Percentiles rank a stretch among this genome's conserved stretches.
Conservation (phyloP, 2,329 filamentous ascomycete species). For the Beauveria bassiana region DNA sequence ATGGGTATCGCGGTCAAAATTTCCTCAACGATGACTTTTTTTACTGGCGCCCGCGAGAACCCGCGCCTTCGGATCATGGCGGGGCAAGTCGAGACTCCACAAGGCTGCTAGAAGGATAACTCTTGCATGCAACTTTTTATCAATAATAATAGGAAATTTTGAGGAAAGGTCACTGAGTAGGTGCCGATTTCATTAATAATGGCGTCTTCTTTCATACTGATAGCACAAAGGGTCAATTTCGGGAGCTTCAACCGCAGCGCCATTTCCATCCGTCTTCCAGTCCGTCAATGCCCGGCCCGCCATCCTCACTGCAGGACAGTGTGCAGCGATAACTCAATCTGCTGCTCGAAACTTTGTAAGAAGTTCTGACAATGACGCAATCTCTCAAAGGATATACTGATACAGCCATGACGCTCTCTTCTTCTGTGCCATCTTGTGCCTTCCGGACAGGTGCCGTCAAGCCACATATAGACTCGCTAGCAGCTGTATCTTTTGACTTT, state of each 20-base stretch:
- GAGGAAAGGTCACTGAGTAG: background rate
- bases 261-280: slow-evolving; percentile 11
- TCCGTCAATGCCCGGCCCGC: background rate
- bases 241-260: background rate
- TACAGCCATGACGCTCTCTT: background rate
- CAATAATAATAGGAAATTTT: background rate
- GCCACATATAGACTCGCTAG: background rate
- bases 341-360: background rate
- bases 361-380: slow-evolving; percentile 5
- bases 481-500: background rate
- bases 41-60: background rate
- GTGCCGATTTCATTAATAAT: background rate
- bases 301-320: slow-evolving; percentile 3
- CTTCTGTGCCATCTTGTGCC: background rate
- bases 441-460: background rate
- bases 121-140: background rate
- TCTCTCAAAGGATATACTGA: background rate
- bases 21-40: background rate
- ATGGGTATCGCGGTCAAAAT: background rate
- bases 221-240: background rate
- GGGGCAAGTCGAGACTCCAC: slow-evolving; percentile 4
- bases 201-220: background rate
- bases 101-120: background rate
- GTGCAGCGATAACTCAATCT: background rate
- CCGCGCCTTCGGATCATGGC: slow-evolving; percentile 1